phyloP scores from a whole-genome alignment of 2,329 filamentous ascomycete genomes.

The Claviceps pusilla region DNA sequence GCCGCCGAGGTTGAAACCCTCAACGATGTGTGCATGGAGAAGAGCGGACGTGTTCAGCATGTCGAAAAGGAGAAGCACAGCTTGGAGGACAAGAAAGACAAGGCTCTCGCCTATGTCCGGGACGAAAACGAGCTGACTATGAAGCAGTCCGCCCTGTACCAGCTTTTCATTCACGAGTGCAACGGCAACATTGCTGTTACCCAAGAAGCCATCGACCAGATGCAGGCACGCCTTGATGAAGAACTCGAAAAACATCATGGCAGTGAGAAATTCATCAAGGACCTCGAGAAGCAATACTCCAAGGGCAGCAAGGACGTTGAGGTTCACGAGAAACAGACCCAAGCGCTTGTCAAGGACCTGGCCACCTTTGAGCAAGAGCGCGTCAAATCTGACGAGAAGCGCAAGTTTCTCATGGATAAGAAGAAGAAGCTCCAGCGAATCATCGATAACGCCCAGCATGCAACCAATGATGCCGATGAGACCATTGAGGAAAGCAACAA shows the following conservation, averaged over 20 bases:
- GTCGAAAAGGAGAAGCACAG: constrained; percentile 93
- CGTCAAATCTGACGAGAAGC: constrained; percentile 96
- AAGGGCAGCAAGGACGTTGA: constrained; percentile 74
- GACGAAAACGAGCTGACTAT: constrained; percentile 85
- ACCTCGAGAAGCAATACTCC: constrained; percentile 72
- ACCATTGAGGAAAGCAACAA: constrained; percentile 62
- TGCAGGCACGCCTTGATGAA: constrained; percentile 70
- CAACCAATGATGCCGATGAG: constrained; percentile 58
- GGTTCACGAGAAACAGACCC: constrained; percentile 63
- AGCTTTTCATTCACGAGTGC: constrained; percentile 79
- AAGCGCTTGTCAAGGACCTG: constrained; percentile 69
- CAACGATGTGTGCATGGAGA: constrained; percentile 90
- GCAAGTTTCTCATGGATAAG: constrained; percentile 82
- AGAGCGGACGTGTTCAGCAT: constrained; percentile 87
- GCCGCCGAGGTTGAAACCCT: constrained; percentile 78
- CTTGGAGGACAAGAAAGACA: constrained; percentile 92
- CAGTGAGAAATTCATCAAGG: constrained; percentile 77
- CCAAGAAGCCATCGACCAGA: constrained; percentile 76
- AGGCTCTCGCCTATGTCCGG: constrained; percentile 72
- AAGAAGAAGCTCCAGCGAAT: constrained; percentile 90
- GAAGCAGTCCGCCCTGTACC: constrained; percentile 85
- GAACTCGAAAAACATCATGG: constrained; percentile 89
- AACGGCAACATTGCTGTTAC: constrained; percentile 79
- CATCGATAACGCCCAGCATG: constrained; percentile 60
- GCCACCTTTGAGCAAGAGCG: constrained; percentile 89